Evolutionary conservation across 2,329 filamentous ascomycete genomes (phyloP).

Genomic region (Decorospora gaudefroyi): DNA sequence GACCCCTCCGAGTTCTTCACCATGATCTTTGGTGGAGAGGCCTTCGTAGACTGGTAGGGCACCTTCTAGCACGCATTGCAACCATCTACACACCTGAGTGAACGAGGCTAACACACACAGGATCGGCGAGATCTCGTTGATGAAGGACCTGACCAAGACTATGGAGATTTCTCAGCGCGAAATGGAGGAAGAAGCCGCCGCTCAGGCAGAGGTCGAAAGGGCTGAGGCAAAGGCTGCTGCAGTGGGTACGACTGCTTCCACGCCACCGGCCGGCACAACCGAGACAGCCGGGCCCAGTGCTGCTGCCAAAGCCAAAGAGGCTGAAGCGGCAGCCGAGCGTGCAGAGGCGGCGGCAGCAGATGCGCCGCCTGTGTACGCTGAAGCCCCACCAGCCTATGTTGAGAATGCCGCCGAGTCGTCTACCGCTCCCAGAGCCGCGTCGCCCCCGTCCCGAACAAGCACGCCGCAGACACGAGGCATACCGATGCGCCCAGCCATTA

Average conservation of each 20-base stretch:
- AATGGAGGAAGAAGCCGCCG: slow-evolving; percentile 69
- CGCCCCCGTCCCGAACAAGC: slow-evolving; percentile 52
- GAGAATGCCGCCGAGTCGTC: slow-evolving; percentile 54
- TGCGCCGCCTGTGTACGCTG: slow-evolving; percentile 47
- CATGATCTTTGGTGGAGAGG: slow-evolving; percentile 96
- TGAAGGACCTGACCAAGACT: slow-evolving; percentile 96
- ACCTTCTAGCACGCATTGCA: background rate
- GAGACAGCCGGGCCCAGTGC: slow-evolving; percentile 24
- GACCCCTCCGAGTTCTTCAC: slow-evolving; percentile 98
- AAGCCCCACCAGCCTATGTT: slow-evolving; percentile 43
- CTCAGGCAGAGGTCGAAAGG: slow-evolving; percentile 52
- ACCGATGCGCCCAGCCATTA: slow-evolving; percentile 81
- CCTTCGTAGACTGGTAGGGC: slow-evolving; percentile 79
- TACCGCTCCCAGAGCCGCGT: slow-evolving; percentile 31
- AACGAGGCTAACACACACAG: slow-evolving; percentile 24
- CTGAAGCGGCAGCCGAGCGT: slow-evolving; percentile 49
- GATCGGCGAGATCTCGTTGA: slow-evolving; percentile 96
- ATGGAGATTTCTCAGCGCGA: slow-evolving; percentile 96
- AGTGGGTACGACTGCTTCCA: slow-evolving; percentile 16
- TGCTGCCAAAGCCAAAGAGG: slow-evolving; percentile 52
- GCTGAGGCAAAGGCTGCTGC: slow-evolving; percentile 27
- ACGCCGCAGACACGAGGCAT: slow-evolving; percentile 61
- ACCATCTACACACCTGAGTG: background rate
- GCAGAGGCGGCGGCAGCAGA: slow-evolving; percentile 41
- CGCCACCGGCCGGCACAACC: slow-evolving; percentile 12